phyloP scores from a whole-genome alignment of 208 protist species.

The Acanthamoeba rhysodes region DNA sequence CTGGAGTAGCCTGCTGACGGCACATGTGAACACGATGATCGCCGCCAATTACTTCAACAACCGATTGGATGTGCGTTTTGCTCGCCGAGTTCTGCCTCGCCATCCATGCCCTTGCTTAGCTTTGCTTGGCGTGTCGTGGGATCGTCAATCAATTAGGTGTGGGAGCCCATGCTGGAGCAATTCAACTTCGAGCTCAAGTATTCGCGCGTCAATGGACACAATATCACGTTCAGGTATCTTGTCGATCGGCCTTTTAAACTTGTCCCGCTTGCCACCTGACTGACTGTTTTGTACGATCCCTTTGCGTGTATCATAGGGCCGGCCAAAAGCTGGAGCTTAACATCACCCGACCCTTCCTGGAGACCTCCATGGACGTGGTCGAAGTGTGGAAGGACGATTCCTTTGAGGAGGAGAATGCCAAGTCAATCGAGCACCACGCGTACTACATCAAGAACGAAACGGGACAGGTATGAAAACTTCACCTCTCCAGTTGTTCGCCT shows the following conservation, averaged over 20 bases:
- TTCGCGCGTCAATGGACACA: constrained; percentile 50
- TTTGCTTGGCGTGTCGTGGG: neutral
- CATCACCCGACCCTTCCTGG: constrained; percentile 62
- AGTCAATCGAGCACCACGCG: constrained; percentile 54
- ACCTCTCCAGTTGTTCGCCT: neutral
- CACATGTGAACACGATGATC: constrained; percentile 44
- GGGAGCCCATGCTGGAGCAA: constrained; percentile 64
- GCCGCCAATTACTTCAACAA: constrained; percentile 65
- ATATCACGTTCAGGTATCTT: constrained; percentile 26
- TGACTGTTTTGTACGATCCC: neutral
- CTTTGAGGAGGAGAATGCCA: constrained; percentile 41
- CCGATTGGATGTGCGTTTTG: neutral
- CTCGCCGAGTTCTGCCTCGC: too few relatives aligned
- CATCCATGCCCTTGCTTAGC: neutral
- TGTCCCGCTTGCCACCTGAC: neutral
- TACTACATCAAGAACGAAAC: constrained; percentile 74
- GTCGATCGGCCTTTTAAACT: too few relatives aligned
- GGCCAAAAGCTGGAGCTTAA: constrained; percentile 55
- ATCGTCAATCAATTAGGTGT: neutral
- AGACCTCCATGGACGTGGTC: constrained; percentile 40
- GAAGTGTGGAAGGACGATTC: constrained; percentile 57
- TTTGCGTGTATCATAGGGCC: neutral
- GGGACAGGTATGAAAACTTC: neutral
- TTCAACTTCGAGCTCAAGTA: constrained; percentile 66
- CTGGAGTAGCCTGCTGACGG: neutral